phyloP scores from a whole-genome alignment of 148 eudicot species.

The Fagopyrum homotropicum region DNA sequence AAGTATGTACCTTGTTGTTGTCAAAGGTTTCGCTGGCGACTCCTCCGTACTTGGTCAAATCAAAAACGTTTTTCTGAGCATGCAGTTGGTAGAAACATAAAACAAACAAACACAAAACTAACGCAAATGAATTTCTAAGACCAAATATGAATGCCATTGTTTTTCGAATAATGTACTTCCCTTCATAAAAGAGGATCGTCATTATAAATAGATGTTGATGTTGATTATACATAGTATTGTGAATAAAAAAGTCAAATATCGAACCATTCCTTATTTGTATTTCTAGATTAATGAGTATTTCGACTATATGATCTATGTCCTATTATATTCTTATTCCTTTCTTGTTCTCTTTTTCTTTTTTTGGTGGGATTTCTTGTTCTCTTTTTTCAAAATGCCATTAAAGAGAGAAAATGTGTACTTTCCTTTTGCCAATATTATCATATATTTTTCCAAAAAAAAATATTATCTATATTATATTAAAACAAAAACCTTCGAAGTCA shows the following conservation, averaged over 20 bases:
- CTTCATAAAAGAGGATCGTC: too few relatives aligned
- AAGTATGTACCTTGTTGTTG: slow-evolving; percentile 18
- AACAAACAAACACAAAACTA: background rate
- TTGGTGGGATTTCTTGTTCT: too few relatives aligned
- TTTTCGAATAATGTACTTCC: too few relatives aligned
- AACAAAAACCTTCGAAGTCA: too few relatives aligned
- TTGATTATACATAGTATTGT: background rate
- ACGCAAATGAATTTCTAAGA: background rate
- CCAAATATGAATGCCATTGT: background rate
- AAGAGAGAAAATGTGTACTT: too few relatives aligned
- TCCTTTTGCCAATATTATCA: too few relatives aligned
- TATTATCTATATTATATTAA: too few relatives aligned
- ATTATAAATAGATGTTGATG: background rate
- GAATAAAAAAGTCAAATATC: background rate
- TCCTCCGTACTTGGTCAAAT: slow-evolving; percentile 23
- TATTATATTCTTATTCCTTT: too few relatives aligned
- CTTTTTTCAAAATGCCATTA: too few relatives aligned
- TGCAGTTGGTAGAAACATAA: slow-evolving; percentile 13
- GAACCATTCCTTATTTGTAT: background rate
- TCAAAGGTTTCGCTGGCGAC: slow-evolving; percentile 16
- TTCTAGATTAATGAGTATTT: background rate
- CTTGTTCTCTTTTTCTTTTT: too few relatives aligned
- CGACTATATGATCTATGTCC: too few relatives aligned
- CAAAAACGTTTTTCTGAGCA: slow-evolving; percentile 27
- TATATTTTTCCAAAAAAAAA: too few relatives aligned